phyloP scores from a whole-genome alignment of 2,329 filamentous ascomycete species.

The Diaporthe destruens region DNA sequence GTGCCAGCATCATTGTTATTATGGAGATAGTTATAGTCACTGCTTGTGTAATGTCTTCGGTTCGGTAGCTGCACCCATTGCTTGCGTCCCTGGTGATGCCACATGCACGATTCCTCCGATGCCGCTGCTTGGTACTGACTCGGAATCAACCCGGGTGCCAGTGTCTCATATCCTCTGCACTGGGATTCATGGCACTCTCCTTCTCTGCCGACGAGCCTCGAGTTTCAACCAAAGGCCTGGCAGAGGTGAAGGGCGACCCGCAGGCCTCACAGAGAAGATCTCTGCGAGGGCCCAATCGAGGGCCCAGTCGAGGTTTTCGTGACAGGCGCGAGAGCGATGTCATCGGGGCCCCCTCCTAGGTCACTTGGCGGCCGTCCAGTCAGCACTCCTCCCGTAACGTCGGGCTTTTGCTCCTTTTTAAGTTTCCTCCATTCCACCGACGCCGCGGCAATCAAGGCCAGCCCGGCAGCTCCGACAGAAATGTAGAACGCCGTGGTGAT shows the following conservation, averaged over 20 bases:
- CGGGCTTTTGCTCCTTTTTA: neutral
- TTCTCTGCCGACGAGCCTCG: neutral
- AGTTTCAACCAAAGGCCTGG: no score
- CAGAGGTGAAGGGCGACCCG: no score
- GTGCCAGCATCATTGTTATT: neutral
- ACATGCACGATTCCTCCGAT: neutral
- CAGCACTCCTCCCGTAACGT: neutral
- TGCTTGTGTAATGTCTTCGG: no score
- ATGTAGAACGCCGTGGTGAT: slow-evolving; percentile 4
- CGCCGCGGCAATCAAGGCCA: neutral
- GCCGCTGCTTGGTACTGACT: neutral
- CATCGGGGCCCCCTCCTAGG: neutral
- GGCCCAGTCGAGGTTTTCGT: neutral
- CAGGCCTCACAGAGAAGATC: neutral
- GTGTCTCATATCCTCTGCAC: no score
- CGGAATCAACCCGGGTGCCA: neutral
- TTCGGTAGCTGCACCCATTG: neutral
- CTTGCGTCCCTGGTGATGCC: neutral
- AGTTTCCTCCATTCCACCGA: slow-evolving; percentile 7
- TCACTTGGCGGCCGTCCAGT: neutral
- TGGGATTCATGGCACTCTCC: neutral
- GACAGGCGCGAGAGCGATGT: neutral
- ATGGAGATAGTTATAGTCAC: neutral
- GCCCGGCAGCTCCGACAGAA: neutral
- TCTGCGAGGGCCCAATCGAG: neutral